phyloP scores from a whole-genome alignment of 2,329 filamentous ascomycete genomes.

The Coniochaeta sp. region DNA sequence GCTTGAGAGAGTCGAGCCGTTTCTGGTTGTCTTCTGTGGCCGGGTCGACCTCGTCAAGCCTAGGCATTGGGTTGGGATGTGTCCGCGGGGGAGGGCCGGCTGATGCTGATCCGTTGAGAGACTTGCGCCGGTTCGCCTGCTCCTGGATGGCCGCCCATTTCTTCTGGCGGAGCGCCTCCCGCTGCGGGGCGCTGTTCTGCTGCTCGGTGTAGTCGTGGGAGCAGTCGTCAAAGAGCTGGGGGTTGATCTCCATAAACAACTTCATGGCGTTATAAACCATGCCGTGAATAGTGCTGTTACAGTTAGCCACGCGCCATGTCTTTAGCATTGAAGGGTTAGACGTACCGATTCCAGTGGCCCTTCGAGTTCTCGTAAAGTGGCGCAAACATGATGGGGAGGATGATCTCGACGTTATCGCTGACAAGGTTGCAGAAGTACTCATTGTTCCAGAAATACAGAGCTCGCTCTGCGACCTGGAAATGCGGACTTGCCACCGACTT shows the following conservation, averaged over 20 bases:
- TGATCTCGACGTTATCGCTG: constrained; percentile 97
- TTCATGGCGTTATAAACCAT: constrained; percentile 99
- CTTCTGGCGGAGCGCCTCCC: constrained; percentile 72
- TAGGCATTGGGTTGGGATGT: constrained; percentile 36
- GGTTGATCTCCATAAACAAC: constrained; percentile 99
- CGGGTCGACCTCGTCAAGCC: constrained; percentile 70
- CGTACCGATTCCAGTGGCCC: constrained; percentile 96
- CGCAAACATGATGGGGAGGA: constrained; percentile 98
- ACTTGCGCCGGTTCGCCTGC: constrained; percentile 65
- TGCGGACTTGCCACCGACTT: constrained; percentile 98
- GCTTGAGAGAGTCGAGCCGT: constrained; percentile 79
- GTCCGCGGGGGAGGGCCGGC: constrained; percentile 23
- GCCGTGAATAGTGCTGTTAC: constrained; percentile 83
- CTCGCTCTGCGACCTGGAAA: constrained; percentile 96
- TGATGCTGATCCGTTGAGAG: constrained; percentile 27
- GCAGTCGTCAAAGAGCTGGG: constrained; percentile 96
- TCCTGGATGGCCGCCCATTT: constrained; percentile 86
- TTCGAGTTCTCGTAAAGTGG: constrained; percentile 98
- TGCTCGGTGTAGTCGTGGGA: constrained; percentile 97
- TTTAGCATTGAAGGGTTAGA: too few relatives aligned
- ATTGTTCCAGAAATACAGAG: constrained; percentile 99
- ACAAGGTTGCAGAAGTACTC: constrained; percentile 99
- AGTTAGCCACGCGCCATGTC: too few relatives aligned
- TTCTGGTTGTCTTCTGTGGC: constrained; percentile 78
- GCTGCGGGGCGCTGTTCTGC: constrained; percentile 83